Conservation (phyloP, 805 yeast species). For the Barnettozyma salicaria region DNA sequence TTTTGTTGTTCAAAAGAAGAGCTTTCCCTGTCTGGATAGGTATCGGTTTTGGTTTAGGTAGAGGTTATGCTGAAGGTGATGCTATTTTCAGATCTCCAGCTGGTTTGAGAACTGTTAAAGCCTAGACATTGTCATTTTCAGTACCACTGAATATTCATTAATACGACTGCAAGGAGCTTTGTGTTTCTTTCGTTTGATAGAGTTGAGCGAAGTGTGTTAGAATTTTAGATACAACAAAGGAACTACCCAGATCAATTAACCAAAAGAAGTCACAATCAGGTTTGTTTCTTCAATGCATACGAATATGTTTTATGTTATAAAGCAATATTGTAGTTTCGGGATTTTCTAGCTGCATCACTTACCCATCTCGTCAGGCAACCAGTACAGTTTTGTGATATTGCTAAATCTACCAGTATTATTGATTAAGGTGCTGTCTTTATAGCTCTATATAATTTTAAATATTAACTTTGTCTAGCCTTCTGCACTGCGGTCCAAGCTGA, state of each 20-base stretch:
- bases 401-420: too few species aligned
- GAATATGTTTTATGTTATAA: slow-evolving; percentile 1
- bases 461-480: too few species aligned
- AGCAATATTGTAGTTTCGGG: too few species aligned
- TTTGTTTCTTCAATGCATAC: slow-evolving; percentile 8
- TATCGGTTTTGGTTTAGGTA: slow-evolving; percentile 94
- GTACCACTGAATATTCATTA: neutral
- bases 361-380: too few species aligned
- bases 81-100: slow-evolving; percentile 85
- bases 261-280: neutral
- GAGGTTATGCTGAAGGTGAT: slow-evolving; percentile 98
- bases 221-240: neutral
- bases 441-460: too few species aligned
- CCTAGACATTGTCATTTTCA: slow-evolving; percentile 32
- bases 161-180: neutral
- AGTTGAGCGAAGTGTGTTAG: slow-evolving; percentile 2
- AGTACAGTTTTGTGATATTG: too few species aligned
- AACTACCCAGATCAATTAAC: neutral
- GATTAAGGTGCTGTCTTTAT: too few species aligned
- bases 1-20: slow-evolving; percentile 85
- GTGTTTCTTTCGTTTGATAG: slow-evolving; percentile 6
- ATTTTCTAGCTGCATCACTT: too few species aligned
- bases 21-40: slow-evolving; percentile 98
- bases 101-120: slow-evolving; percentile 70
- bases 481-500: too few species aligned